Percentiles rank a stretch among this genome's conserved stretches.
Conservation (phyloP, 306 rosid species). For the Sindora glabra region DNA sequence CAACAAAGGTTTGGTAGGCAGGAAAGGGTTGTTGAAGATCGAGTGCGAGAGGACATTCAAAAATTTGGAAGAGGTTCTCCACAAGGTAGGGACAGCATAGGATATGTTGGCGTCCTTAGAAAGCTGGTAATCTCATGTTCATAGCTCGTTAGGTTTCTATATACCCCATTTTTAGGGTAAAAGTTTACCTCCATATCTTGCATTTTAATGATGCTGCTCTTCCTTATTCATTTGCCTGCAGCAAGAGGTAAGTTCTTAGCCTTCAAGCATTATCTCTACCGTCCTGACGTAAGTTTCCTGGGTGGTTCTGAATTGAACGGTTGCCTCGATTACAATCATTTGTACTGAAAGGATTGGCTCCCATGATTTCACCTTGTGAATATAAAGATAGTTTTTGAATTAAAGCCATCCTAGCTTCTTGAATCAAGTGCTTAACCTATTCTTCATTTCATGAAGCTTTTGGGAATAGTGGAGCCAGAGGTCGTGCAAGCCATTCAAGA, state of each 20-base stretch:
- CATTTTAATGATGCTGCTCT: slow-evolving; percentile 40
- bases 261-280: slow-evolving; percentile 64
- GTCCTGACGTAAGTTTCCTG: slow-evolving; percentile 51
- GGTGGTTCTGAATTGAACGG: slow-evolving; percentile 43
- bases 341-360: slow-evolving; percentile 66
- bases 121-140: slow-evolving; percentile 67
- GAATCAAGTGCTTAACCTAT: slow-evolving; percentile 63
- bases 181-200: slow-evolving; percentile 2
- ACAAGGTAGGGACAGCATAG: slow-evolving; percentile 98
- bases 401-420: slow-evolving; percentile 64
- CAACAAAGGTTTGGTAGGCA: slow-evolving; percentile 79
- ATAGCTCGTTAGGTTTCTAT: slow-evolving; percentile 50
- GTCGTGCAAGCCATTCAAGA: slow-evolving; percentile 78
- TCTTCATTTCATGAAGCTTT: slow-evolving; percentile 96
- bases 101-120: slow-evolving; percentile 66
- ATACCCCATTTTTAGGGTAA: slow-evolving; percentile 18
- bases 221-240: slow-evolving; percentile 73
- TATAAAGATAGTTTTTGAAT: slow-evolving; percentile 64
- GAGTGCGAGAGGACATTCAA: slow-evolving; percentile 59
- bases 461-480: slow-evolving; percentile 81
- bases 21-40: slow-evolving; percentile 69
- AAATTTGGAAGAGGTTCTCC: slow-evolving; percentile 78
- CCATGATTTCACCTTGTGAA: slow-evolving; percentile 55
- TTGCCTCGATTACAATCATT: slow-evolving; percentile 48
- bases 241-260: slow-evolving; percentile 97